Conservation (phyloP, 192 early-diverging fungal genomes). For the Entophlyctis luteolus region DNA sequence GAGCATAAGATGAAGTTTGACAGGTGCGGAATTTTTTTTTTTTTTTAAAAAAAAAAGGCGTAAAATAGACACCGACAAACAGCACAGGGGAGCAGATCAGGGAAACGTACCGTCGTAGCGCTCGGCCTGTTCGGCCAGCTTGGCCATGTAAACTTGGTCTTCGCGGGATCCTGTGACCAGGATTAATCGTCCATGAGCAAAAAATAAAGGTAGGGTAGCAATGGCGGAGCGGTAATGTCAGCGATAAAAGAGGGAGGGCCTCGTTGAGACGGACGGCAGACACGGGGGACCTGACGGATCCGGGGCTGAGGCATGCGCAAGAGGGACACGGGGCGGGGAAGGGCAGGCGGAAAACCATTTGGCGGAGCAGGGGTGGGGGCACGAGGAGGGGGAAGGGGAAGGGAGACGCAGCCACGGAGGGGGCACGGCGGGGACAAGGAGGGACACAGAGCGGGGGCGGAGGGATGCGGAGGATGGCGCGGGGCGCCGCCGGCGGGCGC, state of each 20-base stretch:
- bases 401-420: neutral
- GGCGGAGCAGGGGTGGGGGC: neutral
- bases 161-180: constrained; percentile 38
- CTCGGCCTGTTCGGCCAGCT: constrained; percentile 98
- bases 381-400: neutral
- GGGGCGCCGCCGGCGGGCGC: neutral
- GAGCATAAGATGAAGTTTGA: neutral
- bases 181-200: too few relatives aligned
- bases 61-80: constrained; percentile 3
- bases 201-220: too few relatives aligned
- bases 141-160: constrained; percentile 96
- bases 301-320: neutral
- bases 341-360: neutral
- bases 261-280: too few relatives aligned
- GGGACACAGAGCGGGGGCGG: neutral
- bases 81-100: too few relatives aligned
- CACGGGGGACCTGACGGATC: neutral
- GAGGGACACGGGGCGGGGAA: neutral
- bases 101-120: constrained; percentile 88
- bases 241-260: too few relatives aligned
- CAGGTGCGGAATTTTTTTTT: neutral
- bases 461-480: neutral
- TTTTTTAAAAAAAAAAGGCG: neutral
- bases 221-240: too few relatives aligned
- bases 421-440: neutral